Evolutionary conservation across 305 asterid genomes (phyloP), one percentile per base, ranked within the genome.

Genomic region (Fraxinus sp.): DNA sequence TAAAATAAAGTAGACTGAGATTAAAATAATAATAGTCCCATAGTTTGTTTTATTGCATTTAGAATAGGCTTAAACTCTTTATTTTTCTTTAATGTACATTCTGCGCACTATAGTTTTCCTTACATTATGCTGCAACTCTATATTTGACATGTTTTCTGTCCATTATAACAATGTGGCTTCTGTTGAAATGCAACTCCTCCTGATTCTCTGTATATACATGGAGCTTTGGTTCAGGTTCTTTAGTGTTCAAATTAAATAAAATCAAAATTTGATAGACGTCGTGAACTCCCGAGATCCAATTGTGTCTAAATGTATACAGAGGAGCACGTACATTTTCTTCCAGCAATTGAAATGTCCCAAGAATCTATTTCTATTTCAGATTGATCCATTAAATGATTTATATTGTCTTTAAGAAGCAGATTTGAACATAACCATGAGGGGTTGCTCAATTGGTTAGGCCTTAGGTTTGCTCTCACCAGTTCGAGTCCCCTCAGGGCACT

Each of bases 81-180:
- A 32, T 52, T 62, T 71, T 68, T 74, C 59, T 28, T 11, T 33
- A 70, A 36, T 59, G 68, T 35, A 4, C 9, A 85, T 70, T 68
- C 33, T 43, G 14, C 62, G 52, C 75, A 35, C 80, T 77, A 46
- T 62, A 24, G 20, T 13, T 68, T 70, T 66, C 85, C 68, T 81
- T 85, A 16, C 79, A 57, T 46, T 49, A 10, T 76, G 84, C 70
- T 77, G 83, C 82, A 78, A 39, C 76, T 77, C 59, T 79, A 68
- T 26, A 37, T 71, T 78, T 78, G 66, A 77, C 57, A 43, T 62
- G 37, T 32, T 68, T 30, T 14, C 39, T 4, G 36, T 70, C 39
- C 37, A 70, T 22, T 62, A 62, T 70, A 70, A 30, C n/a, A 30
- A 70, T 2, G 35, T 70, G 75, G 35, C 75, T 28, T 70, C 37